These are phyloP conservation scores for Psidium friedrichsthalianum DNA, from an alignment of 345 rosid species.

Conservation along the genomic window DNA sequence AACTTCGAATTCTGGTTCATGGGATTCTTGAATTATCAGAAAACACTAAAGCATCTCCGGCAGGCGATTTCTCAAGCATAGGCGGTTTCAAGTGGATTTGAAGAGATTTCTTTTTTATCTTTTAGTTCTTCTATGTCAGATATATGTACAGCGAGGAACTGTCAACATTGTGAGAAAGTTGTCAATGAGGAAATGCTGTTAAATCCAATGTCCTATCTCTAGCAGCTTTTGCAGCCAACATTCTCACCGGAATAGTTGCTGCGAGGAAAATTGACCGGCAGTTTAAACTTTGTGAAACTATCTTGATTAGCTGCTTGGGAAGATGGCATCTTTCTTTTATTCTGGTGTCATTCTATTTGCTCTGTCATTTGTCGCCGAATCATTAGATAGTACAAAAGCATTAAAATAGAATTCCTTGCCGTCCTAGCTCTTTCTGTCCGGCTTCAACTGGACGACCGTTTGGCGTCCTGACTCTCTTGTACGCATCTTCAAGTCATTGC, in stretches of 20 bases:
- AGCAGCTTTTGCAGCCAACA: background rate
- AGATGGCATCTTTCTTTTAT: background rate
- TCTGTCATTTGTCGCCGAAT: background rate
- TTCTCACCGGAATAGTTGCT: background rate
- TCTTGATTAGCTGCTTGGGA: background rate
- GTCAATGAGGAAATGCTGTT: background rate
- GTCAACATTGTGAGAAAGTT: background rate
- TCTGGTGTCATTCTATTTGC: background rate
- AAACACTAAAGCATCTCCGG: conserved; percentile 46
- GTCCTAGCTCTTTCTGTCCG: background rate
- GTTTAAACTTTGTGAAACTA: background rate
- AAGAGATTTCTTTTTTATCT: background rate
- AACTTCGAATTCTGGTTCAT: conserved; percentile 79
- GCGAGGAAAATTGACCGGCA: background rate
- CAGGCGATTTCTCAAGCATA: conserved; percentile 25
- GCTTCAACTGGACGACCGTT: background rate
- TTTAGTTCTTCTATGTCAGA: background rate
- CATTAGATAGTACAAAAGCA: background rate
- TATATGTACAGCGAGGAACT: background rate
- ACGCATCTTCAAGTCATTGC: background rate
- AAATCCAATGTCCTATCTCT: background rate
- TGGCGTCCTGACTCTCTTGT: background rate
- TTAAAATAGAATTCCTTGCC: background rate
- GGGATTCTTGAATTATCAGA: conserved; percentile 69
- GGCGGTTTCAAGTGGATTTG: background rate